A percentile compares a stretch with the other conserved stretches of the same genome.
Evolutionary conservation across 129 eudicot species (phyloP).

Genomic region (Silybum marianum): DNA sequence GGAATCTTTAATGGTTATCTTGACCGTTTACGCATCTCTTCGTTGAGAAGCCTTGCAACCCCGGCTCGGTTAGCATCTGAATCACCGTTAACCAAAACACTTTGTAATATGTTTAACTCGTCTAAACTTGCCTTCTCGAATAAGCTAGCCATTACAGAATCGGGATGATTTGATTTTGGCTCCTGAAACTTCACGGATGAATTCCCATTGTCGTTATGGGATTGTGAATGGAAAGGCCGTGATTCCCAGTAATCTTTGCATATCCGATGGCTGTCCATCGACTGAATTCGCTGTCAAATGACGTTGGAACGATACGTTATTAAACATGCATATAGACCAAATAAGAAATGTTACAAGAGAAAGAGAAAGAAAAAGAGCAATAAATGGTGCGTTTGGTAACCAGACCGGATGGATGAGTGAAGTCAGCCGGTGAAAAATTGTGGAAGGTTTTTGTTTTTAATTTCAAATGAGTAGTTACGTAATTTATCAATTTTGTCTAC

Average conservation of each 20-base stretch:
- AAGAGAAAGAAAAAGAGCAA: too few species aligned
- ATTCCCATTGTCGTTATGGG: conserved; percentile 23
- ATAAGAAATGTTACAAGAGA: too few species aligned
- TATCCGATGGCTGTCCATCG: conserved; percentile 54
- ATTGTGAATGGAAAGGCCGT: conserved; percentile 51
- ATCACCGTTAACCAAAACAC: conserved; percentile 41
- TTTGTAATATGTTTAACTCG: conserved; percentile 56
- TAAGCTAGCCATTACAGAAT: conserved; percentile 50
- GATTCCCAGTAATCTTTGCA: conserved; percentile 81
- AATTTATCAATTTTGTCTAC: too few species aligned
- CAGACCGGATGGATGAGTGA: too few species aligned
- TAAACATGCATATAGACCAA: background rate
- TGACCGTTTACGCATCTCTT: conserved; percentile 60
- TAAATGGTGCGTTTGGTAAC: too few species aligned
- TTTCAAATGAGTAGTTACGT: too few species aligned
- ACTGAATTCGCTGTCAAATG: conserved; percentile 54
- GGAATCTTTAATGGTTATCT: conserved; percentile 31
- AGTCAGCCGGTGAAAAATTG: too few species aligned
- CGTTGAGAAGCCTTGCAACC: conserved; percentile 52
- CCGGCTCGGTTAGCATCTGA: conserved; percentile 21
- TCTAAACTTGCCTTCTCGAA: conserved; percentile 71
- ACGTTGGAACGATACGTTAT: background rate
- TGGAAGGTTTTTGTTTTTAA: too few species aligned
- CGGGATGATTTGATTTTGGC: conserved; percentile 27
- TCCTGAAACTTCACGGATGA: conserved; percentile 6